phyloP scores from a whole-genome alignment of 208 protist genomes.

The Spongospora subterranea region DNA sequence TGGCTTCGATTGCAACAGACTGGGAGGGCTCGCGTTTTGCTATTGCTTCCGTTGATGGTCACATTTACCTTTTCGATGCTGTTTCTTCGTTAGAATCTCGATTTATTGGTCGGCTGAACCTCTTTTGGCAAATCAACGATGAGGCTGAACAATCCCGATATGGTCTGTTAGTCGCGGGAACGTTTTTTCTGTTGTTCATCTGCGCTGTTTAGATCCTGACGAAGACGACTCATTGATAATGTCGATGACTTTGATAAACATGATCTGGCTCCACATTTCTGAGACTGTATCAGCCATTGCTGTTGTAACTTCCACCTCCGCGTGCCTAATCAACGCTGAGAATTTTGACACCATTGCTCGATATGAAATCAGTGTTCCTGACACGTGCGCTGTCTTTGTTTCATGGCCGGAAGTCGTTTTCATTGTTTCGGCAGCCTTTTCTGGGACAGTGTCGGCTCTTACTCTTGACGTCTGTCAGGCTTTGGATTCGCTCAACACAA shows the following conservation, averaged over 20 bases:
- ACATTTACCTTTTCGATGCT: not conserved
- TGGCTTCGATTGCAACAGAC: not conserved
- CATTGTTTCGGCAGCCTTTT: not conserved
- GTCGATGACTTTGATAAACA: not conserved
- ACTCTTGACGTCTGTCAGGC: not conserved
- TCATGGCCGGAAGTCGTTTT: not conserved
- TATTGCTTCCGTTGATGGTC: not conserved
- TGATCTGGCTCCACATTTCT: not conserved
- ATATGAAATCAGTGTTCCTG: not conserved
- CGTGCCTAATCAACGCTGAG: not conserved
- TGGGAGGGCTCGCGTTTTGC: not conserved
- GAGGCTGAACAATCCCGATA: no score
- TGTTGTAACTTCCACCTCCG: not conserved
- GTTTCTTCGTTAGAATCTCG: not conserved
- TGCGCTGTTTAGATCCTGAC: not conserved
- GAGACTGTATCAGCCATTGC: not conserved
- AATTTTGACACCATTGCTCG: not conserved
- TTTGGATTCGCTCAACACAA: not conserved
- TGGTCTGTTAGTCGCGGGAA: no score
- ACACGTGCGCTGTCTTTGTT: not conserved
- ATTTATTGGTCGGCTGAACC: not conserved
- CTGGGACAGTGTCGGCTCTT: not conserved
- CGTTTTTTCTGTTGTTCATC: not conserved
- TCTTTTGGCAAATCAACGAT: not conserved
- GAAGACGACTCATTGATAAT: not conserved